A percentile compares a stretch with the other conserved stretches of the same genome.
These are phyloP conservation scores for Luzula sylvatica DNA, from an alignment of 176 grass and related monocot genomes.

Conservation along the genomic window DNA sequence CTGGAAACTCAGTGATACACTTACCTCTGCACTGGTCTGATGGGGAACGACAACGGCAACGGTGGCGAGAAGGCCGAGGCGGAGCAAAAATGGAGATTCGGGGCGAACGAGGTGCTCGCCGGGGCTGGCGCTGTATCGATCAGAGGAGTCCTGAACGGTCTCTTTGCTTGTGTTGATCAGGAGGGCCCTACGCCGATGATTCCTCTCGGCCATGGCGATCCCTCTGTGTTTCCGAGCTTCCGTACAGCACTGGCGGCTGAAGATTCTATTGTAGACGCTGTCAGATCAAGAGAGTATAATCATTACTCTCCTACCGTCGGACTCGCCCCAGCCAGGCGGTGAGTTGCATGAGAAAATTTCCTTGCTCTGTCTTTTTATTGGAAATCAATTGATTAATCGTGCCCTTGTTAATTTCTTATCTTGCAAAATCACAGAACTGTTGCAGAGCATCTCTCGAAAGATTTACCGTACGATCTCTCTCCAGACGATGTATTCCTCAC, in stretches of 20 bases:
- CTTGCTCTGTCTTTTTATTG: neutral
- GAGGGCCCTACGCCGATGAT: conserved; percentile 30
- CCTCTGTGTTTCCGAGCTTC: conserved; percentile 55
- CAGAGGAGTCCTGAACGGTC: conserved; percentile 26
- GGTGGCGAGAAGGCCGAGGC: neutral
- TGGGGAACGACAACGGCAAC: neutral
- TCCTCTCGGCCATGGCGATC: conserved; percentile 50
- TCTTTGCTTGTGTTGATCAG: conserved; percentile 28
- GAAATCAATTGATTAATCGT: too few relatives aligned
- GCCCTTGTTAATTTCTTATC: neutral
- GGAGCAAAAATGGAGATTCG: conserved; percentile 34
- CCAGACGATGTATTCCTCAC: conserved; percentile 62
- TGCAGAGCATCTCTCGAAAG: conserved; percentile 54
- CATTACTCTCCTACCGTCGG: conserved; percentile 36
- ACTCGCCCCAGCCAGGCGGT: conserved; percentile 36
- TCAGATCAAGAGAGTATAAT: conserved; percentile 43
- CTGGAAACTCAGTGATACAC: neutral
- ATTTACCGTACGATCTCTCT: conserved; percentile 54
- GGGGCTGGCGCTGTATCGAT: conserved; percentile 29
- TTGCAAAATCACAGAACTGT: conserved; percentile 30
- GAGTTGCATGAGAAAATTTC: conserved; percentile 8
- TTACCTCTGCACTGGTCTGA: neutral
- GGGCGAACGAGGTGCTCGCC: conserved; percentile 9
- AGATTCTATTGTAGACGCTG: conserved; percentile 52
- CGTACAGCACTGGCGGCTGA: conserved; percentile 44